A percentile compares a stretch with the other conserved stretches of the same genome.
Conservation (phyloP, 192 early-diverging fungal species). For the Coemansia sp. region DNA sequence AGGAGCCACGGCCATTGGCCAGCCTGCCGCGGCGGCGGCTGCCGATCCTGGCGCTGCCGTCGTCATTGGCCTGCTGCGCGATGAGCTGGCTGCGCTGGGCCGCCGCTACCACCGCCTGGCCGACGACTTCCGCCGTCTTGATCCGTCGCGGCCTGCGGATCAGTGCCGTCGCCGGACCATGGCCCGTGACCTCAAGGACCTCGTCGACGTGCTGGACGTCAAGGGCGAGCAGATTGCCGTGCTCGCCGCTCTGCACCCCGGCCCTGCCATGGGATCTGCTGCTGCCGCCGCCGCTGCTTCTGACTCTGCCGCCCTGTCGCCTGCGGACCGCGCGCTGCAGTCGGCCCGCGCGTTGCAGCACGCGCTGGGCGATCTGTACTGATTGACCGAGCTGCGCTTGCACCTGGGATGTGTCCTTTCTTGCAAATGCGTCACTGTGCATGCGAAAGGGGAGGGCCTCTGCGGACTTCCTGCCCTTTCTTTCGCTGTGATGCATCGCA, state of each 20-base stretch:
- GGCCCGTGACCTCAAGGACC: constrained; percentile 44
- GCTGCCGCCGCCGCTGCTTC: background rate
- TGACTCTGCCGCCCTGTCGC: background rate
- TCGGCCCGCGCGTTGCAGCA: constrained; percentile 41
- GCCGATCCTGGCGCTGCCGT: background rate
- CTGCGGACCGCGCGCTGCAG: constrained; percentile 18
- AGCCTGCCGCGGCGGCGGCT: background rate
- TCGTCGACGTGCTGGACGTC: constrained; percentile 46
- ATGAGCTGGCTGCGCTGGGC: constrained; percentile 46
- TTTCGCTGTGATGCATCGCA: too few relatives aligned
- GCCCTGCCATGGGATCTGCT: background rate
- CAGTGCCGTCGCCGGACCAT: constrained; percentile 27
- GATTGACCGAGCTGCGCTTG: too few relatives aligned
- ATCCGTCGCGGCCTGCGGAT: constrained; percentile 16
- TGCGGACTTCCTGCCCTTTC: too few relatives aligned
- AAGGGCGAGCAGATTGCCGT: constrained; percentile 52
- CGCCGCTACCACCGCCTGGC: constrained; percentile 46
- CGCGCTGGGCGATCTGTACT: constrained; percentile 39
- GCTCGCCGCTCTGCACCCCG: constrained; percentile 30
- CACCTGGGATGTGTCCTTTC: too few relatives aligned
- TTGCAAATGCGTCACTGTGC: background rate
- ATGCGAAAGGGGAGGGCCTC: too few relatives aligned
- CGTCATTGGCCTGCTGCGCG: constrained; percentile 35
- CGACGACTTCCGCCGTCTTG: constrained; percentile 23
- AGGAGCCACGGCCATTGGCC: background rate